Base-by-base conservation (phyloP, 331 rosid species). In the Acacia concinna region DNA sequence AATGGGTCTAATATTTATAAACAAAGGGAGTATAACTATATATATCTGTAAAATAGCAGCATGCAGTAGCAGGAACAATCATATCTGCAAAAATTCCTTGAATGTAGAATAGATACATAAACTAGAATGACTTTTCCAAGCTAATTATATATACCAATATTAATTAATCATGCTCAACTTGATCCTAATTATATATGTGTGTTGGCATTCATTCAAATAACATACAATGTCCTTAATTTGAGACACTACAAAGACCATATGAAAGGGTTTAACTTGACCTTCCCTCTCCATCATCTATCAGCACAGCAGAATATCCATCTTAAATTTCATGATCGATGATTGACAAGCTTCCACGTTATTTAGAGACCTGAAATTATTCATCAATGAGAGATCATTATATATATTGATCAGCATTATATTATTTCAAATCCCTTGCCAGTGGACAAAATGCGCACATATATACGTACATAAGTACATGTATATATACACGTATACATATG, bases 101-200 rank as follows among this genome's bases (percentile, higher is more conserved):
- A 64, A n/a, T 65, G 34, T 18, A 49, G 1, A 4, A 21, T 56
- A 56, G 31, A 56, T 56, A 8, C 44, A 38, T 3, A 34, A n/a
- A 32, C 25, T 37, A 73, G 47, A 67, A 52, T 68, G 68, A 86
- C 84, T 81, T 74, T 78, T 85, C 78, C 75, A 69, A 76, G 47
- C 47, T 71, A 72, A 74, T 73, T 79, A 21, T 56, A 21, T n/a
- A n/a, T n/a, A n/a, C 49, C n/a, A 52, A 21, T 51, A 52, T n/a
- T 1, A 49, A 66, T n/a, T 59, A 27, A 59, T 27, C 18, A 27
- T 67, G 49, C 78, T 74, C 64, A 83, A 78, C 81, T 83, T 52
- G 6, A 21, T 80, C 77, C 80, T 77, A 86, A 54, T n/a, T 21
- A 56, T n/a, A n/a, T n/a, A n/a, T n/a, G n/a, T n/a, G n/a, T n/a